Percentiles rank a stretch among this genome's conserved stretches.
These are phyloP conservation scores for Beauveria sp. DNA, from an alignment of 2,329 filamentous ascomycete genomes.

Conservation along the genomic window DNA sequence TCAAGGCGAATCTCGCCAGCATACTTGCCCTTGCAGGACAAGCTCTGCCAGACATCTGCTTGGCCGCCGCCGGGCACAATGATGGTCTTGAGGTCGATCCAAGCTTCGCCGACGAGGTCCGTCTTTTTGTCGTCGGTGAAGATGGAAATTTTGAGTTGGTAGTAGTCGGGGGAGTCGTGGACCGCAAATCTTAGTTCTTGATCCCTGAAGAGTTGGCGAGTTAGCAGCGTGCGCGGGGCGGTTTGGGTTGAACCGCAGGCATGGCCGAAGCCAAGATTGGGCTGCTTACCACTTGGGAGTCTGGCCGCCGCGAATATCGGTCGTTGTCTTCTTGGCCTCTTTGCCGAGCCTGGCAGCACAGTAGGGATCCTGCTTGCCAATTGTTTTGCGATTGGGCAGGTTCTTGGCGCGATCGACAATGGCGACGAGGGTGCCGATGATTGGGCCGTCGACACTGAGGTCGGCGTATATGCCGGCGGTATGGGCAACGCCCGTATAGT, in stretches of 20 bases:
- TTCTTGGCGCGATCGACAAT: conserved; percentile 96
- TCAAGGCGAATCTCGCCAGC: conserved; percentile 92
- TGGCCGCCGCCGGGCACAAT: conserved; percentile 85
- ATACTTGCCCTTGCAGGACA: conserved; percentile 88
- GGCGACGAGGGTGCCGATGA: conserved; percentile 86
- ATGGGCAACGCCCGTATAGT: conserved; percentile 41
- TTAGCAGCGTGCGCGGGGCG: conserved; percentile 11
- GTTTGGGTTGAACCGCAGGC: too few species aligned
- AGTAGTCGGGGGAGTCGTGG: conserved; percentile 94
- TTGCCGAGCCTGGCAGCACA: conserved; percentile 90
- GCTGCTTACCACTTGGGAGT: conserved; percentile 77
- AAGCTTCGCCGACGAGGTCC: conserved; percentile 90
- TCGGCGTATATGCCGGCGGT: conserved; percentile 91
- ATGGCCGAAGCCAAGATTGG: neutral
- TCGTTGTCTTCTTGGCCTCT: conserved; percentile 94
- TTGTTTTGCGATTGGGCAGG: conserved; percentile 89
- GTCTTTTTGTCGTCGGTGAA: conserved; percentile 99
- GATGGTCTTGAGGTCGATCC: conserved; percentile 75
- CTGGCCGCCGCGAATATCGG: conserved; percentile 88
- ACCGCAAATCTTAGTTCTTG: conserved; percentile 94
- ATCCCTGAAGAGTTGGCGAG: conserved; percentile 57
- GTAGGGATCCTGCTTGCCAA: conserved; percentile 98
- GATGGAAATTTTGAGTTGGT: conserved; percentile 86
- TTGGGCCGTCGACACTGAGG: conserved; percentile 85
- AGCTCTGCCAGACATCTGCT: conserved; percentile 82